phyloP scores from a whole-genome alignment of 805 yeast species.

The Lipomyces spencermartinsiae region DNA sequence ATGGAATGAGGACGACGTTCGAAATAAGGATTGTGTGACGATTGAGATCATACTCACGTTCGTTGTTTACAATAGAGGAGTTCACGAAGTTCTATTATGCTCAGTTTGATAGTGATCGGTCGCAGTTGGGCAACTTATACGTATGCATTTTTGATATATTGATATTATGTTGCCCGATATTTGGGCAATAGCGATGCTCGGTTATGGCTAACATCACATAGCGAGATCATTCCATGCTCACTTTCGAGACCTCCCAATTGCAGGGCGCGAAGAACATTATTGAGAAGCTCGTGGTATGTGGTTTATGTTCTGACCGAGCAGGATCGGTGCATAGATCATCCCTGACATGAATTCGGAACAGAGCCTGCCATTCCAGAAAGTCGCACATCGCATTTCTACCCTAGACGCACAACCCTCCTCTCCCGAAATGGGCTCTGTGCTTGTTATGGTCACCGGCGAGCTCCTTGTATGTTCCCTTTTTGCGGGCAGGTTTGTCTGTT shows the following conservation, averaged over 20 bases:
- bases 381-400: constrained; percentile 90
- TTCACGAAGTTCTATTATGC: constrained; percentile 94
- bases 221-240: constrained; percentile 97
- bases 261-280: constrained; percentile 95
- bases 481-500: not conserved
- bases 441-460: constrained; percentile 98
- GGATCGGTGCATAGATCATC: not conserved
- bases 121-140: constrained; percentile 90
- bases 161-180: not conserved
- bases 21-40: constrained; percentile 1
- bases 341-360: constrained; percentile 4
- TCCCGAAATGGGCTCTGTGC: constrained; percentile 81
- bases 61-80: constrained; percentile 55
- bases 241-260: constrained; percentile 91
- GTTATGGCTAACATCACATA: constrained; percentile 29
- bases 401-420: constrained; percentile 98
- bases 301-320: not conserved
- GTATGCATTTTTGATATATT: constrained; percentile 43
- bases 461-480: constrained; percentile 54
- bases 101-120: constrained; percentile 91
- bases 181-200: not conserved
- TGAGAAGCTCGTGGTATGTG: constrained; percentile 71
- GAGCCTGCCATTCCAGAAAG: constrained; percentile 89
- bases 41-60: constrained; percentile 8
- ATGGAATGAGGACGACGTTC: not conserved